A percentile compares a stretch with the other conserved stretches of the same genome.
Evolutionary conservation across 1,139 yeast genomes (phyloP).

Genomic region (Blastobotrys indianensis): DNA sequence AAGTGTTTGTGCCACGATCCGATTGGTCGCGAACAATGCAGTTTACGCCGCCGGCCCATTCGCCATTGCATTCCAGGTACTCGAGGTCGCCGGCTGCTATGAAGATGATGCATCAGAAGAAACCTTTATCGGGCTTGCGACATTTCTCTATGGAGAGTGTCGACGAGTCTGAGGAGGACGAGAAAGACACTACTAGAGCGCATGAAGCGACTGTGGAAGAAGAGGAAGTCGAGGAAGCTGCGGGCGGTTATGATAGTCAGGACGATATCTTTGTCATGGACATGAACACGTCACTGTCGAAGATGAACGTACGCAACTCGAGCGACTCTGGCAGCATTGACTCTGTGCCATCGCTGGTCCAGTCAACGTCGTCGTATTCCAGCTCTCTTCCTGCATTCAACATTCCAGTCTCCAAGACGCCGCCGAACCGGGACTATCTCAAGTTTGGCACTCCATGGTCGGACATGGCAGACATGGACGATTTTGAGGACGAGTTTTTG

Average conservation of each 20-base stretch:
- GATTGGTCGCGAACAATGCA: conserved; percentile 35
- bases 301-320: conserved; percentile 11
- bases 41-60: conserved; percentile 34
- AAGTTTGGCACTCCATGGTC: conserved; percentile 34
- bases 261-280: conserved; percentile 30
- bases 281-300: conserved; percentile 15
- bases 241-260: conserved; percentile 5
- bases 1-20: conserved; percentile 9
- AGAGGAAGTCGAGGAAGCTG: neutral
- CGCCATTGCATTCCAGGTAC: neutral
- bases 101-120: conserved; percentile 7
- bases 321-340: conserved; percentile 19
- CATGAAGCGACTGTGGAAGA: neutral
- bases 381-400: conserved; percentile 11
- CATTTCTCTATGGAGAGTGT: conserved; percentile 12
- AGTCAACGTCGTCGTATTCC: conserved; percentile 18
- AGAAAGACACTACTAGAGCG: conserved; percentile 3
- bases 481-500: conserved; percentile 25
- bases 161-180: conserved; percentile 13
- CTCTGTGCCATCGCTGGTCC: conserved; percentile 28
- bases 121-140: conserved; percentile 8
- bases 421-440: conserved; percentile 21
- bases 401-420: conserved; percentile 14
- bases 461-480: conserved; percentile 30
- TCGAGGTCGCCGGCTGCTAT: conserved; percentile 14